Conservation (phyloP, 352 stramenopile species). For the Pythium insidiosum region DNA sequence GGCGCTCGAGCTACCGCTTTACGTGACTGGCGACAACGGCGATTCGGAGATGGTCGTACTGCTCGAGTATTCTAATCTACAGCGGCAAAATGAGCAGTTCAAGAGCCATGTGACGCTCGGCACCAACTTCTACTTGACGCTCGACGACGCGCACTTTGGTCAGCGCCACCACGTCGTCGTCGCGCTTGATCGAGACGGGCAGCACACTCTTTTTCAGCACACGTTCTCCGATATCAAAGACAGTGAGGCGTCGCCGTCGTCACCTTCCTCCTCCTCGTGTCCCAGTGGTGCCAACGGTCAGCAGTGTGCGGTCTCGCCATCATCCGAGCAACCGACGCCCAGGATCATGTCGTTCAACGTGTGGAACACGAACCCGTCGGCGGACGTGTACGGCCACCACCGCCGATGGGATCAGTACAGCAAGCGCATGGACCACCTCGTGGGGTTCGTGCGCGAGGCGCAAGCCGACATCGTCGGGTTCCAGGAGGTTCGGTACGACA, state of each 20-base stretch:
- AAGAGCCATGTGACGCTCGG: conserved; percentile 64
- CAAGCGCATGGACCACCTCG: conserved; percentile 73
- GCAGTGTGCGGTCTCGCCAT: neutral
- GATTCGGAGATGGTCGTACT: conserved; percentile 58
- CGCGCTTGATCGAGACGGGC: conserved; percentile 56
- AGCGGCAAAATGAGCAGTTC: conserved; percentile 31
- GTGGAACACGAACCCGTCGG: conserved; percentile 85
- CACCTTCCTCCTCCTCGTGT: no score
- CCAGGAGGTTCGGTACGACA: conserved; percentile 83
- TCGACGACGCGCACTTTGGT: conserved; percentile 49
- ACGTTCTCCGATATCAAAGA: conserved; percentile 19
- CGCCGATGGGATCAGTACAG: conserved; percentile 66
- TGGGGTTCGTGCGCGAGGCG: conserved; percentile 33
- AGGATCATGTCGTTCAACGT: conserved; percentile 85
- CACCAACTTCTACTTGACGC: conserved; percentile 58
- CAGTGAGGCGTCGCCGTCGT: neutral
- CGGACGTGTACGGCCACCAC: conserved; percentile 42
- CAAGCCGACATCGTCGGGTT: conserved; percentile 73
- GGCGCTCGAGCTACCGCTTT: conserved; percentile 34
- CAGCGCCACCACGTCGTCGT: conserved; percentile 53
- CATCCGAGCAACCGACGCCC: conserved; percentile 21
- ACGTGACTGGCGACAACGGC: conserved; percentile 63
- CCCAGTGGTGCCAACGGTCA: neutral
- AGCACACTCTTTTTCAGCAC: conserved; percentile 70
- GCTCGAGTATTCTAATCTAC: conserved; percentile 29